These are phyloP conservation scores for Aspergillus sp. DNA, from an alignment of 2,329 filamentous ascomycete species.

Conservation along the genomic window DNA sequence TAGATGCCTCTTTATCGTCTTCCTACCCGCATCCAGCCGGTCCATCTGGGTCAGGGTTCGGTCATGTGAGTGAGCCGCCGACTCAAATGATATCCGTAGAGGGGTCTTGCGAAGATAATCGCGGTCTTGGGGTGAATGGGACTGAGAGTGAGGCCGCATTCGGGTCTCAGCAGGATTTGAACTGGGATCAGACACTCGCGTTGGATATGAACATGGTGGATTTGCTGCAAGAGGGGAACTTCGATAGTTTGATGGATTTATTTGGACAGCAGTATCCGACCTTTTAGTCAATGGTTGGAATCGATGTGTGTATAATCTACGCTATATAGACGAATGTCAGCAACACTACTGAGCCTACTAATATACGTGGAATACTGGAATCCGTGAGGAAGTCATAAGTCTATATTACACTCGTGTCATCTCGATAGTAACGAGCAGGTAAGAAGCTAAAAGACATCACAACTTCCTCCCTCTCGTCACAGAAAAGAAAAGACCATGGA, in stretches of 20 bases:
- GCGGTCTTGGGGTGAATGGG: neutral
- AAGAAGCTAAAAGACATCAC: constrained; percentile 30
- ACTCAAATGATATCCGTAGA: neutral
- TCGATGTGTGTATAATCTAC: neutral
- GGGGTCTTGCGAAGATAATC: neutral
- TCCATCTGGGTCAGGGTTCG: neutral
- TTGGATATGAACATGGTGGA: constrained; percentile 40
- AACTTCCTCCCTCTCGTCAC: constrained; percentile 32
- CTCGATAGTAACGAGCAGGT: constrained; percentile 28
- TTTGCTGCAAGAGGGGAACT: constrained; percentile 37
- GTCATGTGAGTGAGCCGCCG: neutral
- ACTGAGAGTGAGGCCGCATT: neutral
- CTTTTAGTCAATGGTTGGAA: constrained; percentile 20
- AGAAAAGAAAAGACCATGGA: constrained; percentile 25
- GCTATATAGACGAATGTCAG: neutral
- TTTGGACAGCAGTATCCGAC: constrained; percentile 39
- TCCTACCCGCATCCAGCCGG: neutral
- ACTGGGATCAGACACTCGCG: constrained; percentile 18
- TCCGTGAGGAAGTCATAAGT: constrained; percentile 36
- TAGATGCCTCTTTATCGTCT: neutral
- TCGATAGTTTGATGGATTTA: constrained; percentile 38
- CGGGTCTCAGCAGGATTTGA: neutral
- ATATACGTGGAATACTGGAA: constrained; percentile 3
- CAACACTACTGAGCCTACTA: neutral
- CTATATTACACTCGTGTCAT: constrained; percentile 36